A percentile compares a stretch with the other conserved stretches of the same genome.
These are phyloP conservation scores for Fusarium caatingaense DNA, from an alignment of 2,329 filamentous ascomycete species.

Conservation along the genomic window DNA sequence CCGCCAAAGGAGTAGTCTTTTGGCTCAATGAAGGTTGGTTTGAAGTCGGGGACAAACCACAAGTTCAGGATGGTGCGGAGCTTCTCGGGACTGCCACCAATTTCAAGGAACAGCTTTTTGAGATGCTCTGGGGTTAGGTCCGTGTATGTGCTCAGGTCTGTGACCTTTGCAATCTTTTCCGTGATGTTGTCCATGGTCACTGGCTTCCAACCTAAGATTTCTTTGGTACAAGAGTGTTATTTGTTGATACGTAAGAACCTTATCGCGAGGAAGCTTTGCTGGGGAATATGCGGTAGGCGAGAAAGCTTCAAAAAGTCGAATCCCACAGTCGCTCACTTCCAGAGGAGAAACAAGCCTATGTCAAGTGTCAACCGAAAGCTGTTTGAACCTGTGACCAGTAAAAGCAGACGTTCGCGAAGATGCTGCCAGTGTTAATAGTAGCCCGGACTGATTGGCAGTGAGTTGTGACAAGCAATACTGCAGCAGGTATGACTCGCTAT, in stretches of 20 bases:
- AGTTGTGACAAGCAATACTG: too few relatives aligned
- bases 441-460: background rate
- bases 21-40: background rate
- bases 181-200: background rate
- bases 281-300: too few relatives aligned
- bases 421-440: background rate
- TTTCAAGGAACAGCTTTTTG: background rate
- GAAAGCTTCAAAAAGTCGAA: too few relatives aligned
- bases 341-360: background rate
- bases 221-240: too few relatives aligned
- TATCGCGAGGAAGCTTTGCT: too few relatives aligned
- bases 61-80: conserved; percentile 4
- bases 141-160: conserved; percentile 8
- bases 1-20: background rate
- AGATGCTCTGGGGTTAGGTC: conserved; percentile 3
- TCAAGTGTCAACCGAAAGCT: background rate
- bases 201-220: background rate
- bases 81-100: conserved; percentile 1
- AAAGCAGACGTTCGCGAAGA: rapidly evolving
- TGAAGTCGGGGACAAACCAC: conserved; percentile 9
- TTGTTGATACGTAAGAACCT: too few relatives aligned
- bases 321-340: background rate
- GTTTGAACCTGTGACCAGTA: background rate
- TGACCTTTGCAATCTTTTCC: conserved; percentile 4
- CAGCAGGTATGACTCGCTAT: background rate